A percentile compares a stretch with the other conserved stretches of the same genome.
Evolutionary conservation across 2,329 filamentous ascomycete genomes (phyloP).

Genomic region (Boeremia exigua): DNA sequence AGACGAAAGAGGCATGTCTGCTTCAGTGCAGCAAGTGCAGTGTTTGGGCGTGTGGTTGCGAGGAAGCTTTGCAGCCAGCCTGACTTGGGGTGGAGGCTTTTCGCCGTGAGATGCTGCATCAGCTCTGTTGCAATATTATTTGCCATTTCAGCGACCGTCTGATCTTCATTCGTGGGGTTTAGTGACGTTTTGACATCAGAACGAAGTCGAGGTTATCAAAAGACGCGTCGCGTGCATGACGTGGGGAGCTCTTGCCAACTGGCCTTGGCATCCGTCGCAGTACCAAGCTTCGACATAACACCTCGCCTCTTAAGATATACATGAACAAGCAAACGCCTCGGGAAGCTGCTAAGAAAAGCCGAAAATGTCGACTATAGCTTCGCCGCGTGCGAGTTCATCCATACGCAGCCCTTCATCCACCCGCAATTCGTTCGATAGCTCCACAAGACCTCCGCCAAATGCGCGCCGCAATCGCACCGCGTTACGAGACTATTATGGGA

Average conservation of each 20-base stretch:
- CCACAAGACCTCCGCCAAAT: slow-evolving; percentile 48
- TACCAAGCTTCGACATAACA: slow-evolving; percentile 4
- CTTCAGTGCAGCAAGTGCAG: slow-evolving; percentile 72
- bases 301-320: not conserved
- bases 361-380: slow-evolving; percentile 65
- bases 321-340: not conserved
- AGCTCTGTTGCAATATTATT: slow-evolving; percentile 47
- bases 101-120: slow-evolving; percentile 62
- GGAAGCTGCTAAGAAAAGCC: slow-evolving; percentile 4
- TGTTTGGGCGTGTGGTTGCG: slow-evolving; percentile 59
- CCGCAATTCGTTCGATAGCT: slow-evolving; percentile 70
- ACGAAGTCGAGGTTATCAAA: not conserved
- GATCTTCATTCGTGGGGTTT: not conserved
- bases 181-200: not conserved
- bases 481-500: slow-evolving; percentile 92
- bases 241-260: slow-evolving; percentile 23
- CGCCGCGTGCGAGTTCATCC: slow-evolving; percentile 65
- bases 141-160: slow-evolving; percentile 28
- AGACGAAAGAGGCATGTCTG: slow-evolving; percentile 83
- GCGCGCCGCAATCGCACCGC: slow-evolving; percentile 77
- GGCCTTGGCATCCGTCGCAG: slow-evolving; percentile 29
- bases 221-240: slow-evolving; percentile 35
- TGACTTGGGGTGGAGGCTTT: slow-evolving; percentile 60
- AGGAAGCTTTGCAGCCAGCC: slow-evolving; percentile 71
- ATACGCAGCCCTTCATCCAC: slow-evolving; percentile 75